Percentiles rank a stretch among this genome's conserved stretches.
Evolutionary conservation across 2,329 filamentous ascomycete genomes (phyloP).

Genomic region (Penicillium vulpinum): DNA sequence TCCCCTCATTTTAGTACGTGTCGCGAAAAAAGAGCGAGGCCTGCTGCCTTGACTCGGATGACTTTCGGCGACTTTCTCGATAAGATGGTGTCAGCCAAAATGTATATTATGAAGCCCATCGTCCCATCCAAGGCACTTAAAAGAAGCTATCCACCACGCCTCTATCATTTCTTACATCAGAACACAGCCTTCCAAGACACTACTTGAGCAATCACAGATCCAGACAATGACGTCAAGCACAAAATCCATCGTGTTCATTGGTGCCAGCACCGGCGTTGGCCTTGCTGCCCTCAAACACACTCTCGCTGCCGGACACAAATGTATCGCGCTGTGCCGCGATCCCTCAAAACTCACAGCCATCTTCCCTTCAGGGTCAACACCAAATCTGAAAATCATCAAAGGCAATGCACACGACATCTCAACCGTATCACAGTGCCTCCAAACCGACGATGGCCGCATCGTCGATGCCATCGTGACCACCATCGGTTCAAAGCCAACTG

Average conservation of each 20-base stretch:
- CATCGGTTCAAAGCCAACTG: conserved; percentile 43
- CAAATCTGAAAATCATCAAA: conserved; percentile 49
- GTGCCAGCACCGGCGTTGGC: conserved; percentile 53
- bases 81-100: neutral
- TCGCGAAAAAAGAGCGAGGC: conserved; percentile 6
- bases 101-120: neutral
- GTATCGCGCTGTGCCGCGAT: conserved; percentile 51
- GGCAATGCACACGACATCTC: conserved; percentile 49
- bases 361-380: conserved; percentile 38
- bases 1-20: neutral
- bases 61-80: neutral
- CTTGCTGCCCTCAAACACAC: conserved; percentile 46
- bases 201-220: neutral
- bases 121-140: neutral
- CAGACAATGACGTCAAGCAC: conserved; percentile 9
- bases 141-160: neutral
- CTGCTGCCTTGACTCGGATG: neutral
- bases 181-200: neutral
- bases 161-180: neutral
- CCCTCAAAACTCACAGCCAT: conserved; percentile 50
- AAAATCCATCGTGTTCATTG: conserved; percentile 51
- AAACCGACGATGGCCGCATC: conserved; percentile 19
- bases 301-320: conserved; percentile 47
- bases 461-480: conserved; percentile 51
- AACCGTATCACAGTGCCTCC: conserved; percentile 43